A percentile compares a stretch with the other conserved stretches of the same genome.
Conservation (phyloP, 208 protist species). For the Acanthamoeba sp. region DNA sequence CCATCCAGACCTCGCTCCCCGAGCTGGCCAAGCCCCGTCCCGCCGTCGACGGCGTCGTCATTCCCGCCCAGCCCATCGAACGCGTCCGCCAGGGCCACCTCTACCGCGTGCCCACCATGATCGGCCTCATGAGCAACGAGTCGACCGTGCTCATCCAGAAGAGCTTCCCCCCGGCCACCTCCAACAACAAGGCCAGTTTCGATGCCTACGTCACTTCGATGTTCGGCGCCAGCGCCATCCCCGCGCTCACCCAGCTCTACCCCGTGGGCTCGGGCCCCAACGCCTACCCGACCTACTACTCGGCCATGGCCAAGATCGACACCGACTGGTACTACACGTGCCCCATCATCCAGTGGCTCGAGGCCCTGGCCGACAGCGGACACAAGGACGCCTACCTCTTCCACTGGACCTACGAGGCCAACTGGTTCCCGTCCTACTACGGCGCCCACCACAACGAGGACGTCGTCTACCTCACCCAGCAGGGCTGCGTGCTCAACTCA, state of each 20-base stretch:
- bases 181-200: background rate
- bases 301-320: background rate
- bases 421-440: constrained; percentile 3
- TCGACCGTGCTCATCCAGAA: background rate
- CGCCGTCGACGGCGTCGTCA: background rate
- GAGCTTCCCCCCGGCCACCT: background rate
- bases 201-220: background rate
- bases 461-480: constrained; percentile 52
- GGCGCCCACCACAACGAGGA: constrained; percentile 28
- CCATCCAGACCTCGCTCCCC: background rate
- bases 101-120: background rate
- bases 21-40: background rate
- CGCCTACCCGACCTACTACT: background rate
- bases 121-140: background rate
- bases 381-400: background rate
- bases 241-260: background rate
- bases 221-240: background rate
- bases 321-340: background rate
- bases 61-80: background rate
- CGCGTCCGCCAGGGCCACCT: background rate
- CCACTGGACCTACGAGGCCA: constrained; percentile 31
- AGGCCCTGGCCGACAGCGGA: background rate
- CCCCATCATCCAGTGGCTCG: constrained; percentile 4
- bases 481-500: constrained; percentile 19
- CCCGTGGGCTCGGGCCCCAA: background rate